Percentiles rank a stretch among this genome's conserved stretches.
phyloP scores from a whole-genome alignment of 1,284 basidiomycete genomes.

The Coniophora puteana region DNA sequence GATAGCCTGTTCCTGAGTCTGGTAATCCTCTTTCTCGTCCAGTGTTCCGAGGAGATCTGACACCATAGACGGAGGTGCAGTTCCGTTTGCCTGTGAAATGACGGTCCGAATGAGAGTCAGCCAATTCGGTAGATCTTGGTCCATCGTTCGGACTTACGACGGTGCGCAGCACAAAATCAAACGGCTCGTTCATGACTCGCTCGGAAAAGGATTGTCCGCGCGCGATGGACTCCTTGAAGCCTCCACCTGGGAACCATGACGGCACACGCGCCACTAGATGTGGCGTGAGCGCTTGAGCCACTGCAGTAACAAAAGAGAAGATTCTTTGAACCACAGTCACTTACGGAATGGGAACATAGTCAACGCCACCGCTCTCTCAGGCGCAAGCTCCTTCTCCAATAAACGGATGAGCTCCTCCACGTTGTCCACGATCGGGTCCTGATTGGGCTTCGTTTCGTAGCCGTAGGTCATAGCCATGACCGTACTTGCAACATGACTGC shows the following conservation, averaged over 20 bases:
- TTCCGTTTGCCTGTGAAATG: conserved; percentile 11
- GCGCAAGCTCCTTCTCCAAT: conserved; percentile 16
- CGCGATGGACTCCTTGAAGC: conserved; percentile 30
- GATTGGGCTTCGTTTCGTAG: conserved; percentile 12
- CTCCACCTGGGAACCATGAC: conserved; percentile 37
- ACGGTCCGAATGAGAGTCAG: no score
- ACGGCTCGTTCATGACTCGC: conserved; percentile 19
- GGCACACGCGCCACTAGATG: conserved; percentile 36
- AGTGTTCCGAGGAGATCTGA: conserved; percentile 19
- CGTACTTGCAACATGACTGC: conserved; percentile 20
- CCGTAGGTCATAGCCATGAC: conserved; percentile 22
- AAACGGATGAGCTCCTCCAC: conserved; percentile 16
- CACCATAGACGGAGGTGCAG: conserved; percentile 19
- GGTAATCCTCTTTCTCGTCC: conserved; percentile 11
- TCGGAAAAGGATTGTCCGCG: conserved; percentile 10
- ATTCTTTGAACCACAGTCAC: conserved; percentile 4
- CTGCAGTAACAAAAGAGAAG: conserved; percentile 7
- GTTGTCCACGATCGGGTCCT: conserved; percentile 19
- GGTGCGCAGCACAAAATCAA: conserved; percentile 21
- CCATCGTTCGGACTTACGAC: conserved; percentile 30
- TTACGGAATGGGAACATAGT: conserved; percentile 21
- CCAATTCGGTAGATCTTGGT: no score
- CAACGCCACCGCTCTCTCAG: conserved; percentile 15
- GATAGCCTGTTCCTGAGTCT: conserved; percentile 18
- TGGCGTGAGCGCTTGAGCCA: no score